Evolutionary conservation across 2,329 filamentous ascomycete genomes (phyloP), one percentile per base, ranked within the genome.

Genomic region (Arthrobotrys entomopaga): DNA sequence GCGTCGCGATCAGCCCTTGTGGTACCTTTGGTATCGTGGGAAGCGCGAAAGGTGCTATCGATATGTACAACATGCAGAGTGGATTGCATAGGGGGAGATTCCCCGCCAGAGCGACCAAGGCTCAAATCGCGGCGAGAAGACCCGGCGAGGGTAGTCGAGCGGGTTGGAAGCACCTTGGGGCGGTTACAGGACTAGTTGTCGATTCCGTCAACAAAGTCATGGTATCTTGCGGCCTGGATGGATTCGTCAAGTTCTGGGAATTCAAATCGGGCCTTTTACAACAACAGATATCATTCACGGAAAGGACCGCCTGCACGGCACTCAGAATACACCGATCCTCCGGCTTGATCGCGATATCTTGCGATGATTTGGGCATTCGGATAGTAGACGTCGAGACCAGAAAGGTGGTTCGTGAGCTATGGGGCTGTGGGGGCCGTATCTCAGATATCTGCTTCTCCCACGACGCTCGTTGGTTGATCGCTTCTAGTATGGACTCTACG

Each of bases 41-140:
- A 0, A 97, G 94, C 0, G 88, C 88, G 29, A 88, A 86, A 42
- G 95, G 95, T 48, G 87, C 88, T 38, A 89, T 99, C 65, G 93
- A 97, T 81, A 94, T 96, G 90, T 98, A 91, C 86, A 99, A 99
- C 80, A 84, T 99, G 70, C 95, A 99, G 81, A 98, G 95, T 50
- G 95, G 95, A 50, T 84, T 90, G 19, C 92, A 96, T 81, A 89
- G 94, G 69, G 92, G 96, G 79, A 88, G 90, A 16, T 99, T 96
- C 81, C 95, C 95, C 0, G 89, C 92, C 7, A 87, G 87, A 50
- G 82, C 96, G 52, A 93, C 90, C 0, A 90, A 90, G 1, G 87
- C 88, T 0, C 92, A 96, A 82, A 72, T 74, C 48, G 67, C 74
- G 11, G 79, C 69, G 15, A 77, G 77, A 13, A 78, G 80, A 22